Base-by-base conservation (phyloP, 2,329 filamentous ascomycete genomes). In the Akanthomyces uredinophilus region DNA sequence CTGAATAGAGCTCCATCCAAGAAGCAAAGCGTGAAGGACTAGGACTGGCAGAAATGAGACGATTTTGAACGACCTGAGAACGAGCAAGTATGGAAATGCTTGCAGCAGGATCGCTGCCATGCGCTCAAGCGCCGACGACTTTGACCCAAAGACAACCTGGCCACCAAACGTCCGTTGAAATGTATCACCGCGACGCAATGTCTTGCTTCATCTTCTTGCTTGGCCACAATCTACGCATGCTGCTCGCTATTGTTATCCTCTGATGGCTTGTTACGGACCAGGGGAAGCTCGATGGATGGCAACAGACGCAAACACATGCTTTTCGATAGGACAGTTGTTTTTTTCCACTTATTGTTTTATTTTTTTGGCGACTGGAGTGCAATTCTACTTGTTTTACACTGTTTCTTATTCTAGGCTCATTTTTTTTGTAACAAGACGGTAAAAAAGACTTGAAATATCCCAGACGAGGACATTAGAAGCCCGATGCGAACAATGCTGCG, bases 281-380 rank as follows among this genome's bases (percentile, higher is more conserved):
- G 65, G 65, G 68, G 70, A 71, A 67, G 71, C 68, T 72, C 72
- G 68, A 72, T 72, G 61, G 72, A 69, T 74, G 73, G 68, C 71
- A 60, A 43, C 52, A 35, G n/a, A 71, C 70, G 70, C 69, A 70
- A 71, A 35, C 55, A 50, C 55, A 71, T 73, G 68, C 71, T 77
- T 60, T 60, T 79, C 70, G 74, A 79, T 79, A 79, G 77, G 78
- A 78, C 70, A 75, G 61, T 56, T 63, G 37, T 61, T 54, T 46
- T 54, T 61, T 35, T 13, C 37, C 47, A 29, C 39, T 39, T 49
- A 20, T n/a, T 32, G 20, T 43, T 60, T 54, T 46, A 47, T 18
- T 27, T 54, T 67, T 78, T 78, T 77, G 78, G 79, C 79, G 78
- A 80, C 76, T 75, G 78, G 78, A 77, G 78, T 80, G 78, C 73